phyloP scores from a whole-genome alignment of 1,139 yeast species.

The Blastobotrys arbuscula region DNA sequence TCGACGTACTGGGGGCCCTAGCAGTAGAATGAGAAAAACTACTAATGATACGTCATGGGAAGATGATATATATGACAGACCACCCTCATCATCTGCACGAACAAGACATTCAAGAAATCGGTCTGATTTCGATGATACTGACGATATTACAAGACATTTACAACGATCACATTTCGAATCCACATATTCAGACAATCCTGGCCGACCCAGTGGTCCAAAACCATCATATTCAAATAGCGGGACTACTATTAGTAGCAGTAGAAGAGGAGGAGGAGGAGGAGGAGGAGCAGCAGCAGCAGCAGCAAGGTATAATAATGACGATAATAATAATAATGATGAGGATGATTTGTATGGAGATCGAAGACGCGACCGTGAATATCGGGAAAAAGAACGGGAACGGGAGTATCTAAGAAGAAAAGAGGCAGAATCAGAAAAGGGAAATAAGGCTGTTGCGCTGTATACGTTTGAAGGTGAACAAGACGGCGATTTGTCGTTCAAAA shows the following conservation, averaged over 20 bases:
- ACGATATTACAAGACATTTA: conserved; percentile 36
- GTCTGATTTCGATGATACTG: conserved; percentile 21
- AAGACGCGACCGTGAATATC: conserved; percentile 20
- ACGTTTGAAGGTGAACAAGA: conserved; percentile 85
- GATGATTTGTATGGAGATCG: conserved; percentile 14
- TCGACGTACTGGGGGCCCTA: not conserved
- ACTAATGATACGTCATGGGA: conserved; percentile 58
- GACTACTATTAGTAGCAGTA: not conserved
- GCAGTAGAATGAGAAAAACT: not conserved
- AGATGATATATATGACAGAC: conserved; percentile 71
- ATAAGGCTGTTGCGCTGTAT: conserved; percentile 85
- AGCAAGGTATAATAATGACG: not conserved
- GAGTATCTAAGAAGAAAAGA: conserved; percentile 12
- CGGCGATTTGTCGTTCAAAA: conserved; percentile 86
- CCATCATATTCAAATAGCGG: conserved; percentile 35
- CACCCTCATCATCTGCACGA: conserved; percentile 22
- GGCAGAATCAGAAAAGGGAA: conserved; percentile 33
- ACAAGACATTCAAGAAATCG: conserved; percentile 15
- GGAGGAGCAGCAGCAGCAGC: not conserved
- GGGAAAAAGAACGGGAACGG: conserved; percentile 8
- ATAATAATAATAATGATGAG: conserved; percentile 11
- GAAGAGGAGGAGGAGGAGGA: not conserved
- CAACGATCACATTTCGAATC: conserved; percentile 30
- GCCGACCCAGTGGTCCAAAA: conserved; percentile 47
- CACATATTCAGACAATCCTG: conserved; percentile 30